Evolutionary conservation across 2,329 filamentous ascomycete genomes (phyloP).

Genomic region (Fusarium pseudonygamai): DNA sequence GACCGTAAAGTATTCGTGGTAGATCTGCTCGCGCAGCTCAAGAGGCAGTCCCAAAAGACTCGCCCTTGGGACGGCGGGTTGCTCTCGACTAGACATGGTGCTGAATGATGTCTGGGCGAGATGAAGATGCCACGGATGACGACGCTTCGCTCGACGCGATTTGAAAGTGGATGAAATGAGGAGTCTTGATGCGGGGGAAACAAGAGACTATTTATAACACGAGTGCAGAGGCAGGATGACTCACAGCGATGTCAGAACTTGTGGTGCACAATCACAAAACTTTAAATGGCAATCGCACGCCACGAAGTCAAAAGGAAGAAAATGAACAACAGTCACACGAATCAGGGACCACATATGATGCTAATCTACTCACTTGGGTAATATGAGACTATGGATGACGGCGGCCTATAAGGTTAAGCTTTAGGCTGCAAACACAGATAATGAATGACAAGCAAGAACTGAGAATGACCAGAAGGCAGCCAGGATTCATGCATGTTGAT

Average conservation of each 20-base stretch:
- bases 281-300: background rate
- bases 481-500: background rate
- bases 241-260: background rate
- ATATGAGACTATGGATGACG: background rate
- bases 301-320: background rate
- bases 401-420: background rate
- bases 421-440: background rate
- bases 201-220: background rate
- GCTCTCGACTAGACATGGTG: rapidly evolving
- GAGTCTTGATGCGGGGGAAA: background rate
- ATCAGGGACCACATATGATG: background rate
- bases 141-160: no score
- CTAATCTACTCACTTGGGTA: background rate
- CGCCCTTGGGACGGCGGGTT: rapidly evolving
- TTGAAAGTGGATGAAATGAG: background rate
- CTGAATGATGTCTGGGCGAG: rapidly evolving
- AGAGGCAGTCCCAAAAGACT: background rate
- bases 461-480: background rate
- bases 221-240: background rate
- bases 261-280: background rate
- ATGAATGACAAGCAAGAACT: background rate
- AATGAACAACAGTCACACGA: background rate
- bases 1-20: background rate
- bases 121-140: background rate
- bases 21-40: rapidly evolving